phyloP scores from a whole-genome alignment of 2,329 filamentous ascomycete species.

The Aspergillus felis region DNA sequence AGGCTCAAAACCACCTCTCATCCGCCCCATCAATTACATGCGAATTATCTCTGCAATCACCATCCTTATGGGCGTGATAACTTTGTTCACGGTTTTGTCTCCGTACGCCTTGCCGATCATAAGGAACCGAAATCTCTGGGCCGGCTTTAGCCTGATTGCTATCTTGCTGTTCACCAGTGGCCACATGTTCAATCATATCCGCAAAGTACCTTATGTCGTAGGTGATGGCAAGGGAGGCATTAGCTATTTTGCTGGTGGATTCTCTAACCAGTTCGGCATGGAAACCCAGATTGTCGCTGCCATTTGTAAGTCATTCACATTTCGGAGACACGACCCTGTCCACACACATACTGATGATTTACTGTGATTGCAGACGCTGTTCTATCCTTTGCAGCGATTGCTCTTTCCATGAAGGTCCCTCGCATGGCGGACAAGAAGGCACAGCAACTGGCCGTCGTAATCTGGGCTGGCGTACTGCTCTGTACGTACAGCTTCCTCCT shows the following conservation, averaged over 20 bases:
- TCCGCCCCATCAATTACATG: slow-evolving; percentile 82
- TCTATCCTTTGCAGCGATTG: slow-evolving; percentile 84
- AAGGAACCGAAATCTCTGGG: slow-evolving; percentile 92
- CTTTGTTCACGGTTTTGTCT: slow-evolving; percentile 65
- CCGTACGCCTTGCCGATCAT: slow-evolving; percentile 78
- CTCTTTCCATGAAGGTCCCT: slow-evolving; percentile 89
- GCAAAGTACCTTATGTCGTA: slow-evolving; percentile 87
- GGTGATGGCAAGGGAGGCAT: slow-evolving; percentile 82
- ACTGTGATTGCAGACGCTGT: slow-evolving; percentile 58
- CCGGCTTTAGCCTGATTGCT: slow-evolving; percentile 78
- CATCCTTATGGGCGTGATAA: slow-evolving; percentile 65
- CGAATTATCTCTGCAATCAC: slow-evolving; percentile 66
- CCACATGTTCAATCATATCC: slow-evolving; percentile 99
- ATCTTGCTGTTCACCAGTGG: slow-evolving; percentile 93
- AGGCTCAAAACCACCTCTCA: slow-evolving; percentile 70
- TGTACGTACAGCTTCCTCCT: slow-evolving; percentile 90
- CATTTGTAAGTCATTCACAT: slow-evolving; percentile 67
- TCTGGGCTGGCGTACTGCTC: slow-evolving; percentile 74
- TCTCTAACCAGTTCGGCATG: slow-evolving; percentile 88
- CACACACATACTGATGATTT: slow-evolving; percentile 13
- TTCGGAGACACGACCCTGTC: not conserved
- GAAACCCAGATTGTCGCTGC: slow-evolving; percentile 94
- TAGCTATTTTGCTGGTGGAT: slow-evolving; percentile 84
- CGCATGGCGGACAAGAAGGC: slow-evolving; percentile 71
- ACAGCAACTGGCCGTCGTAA: slow-evolving; percentile 76